Conservation (phyloP, 768 basidiomycete species). For the Cystofilobasidium bisporidii region DNA sequence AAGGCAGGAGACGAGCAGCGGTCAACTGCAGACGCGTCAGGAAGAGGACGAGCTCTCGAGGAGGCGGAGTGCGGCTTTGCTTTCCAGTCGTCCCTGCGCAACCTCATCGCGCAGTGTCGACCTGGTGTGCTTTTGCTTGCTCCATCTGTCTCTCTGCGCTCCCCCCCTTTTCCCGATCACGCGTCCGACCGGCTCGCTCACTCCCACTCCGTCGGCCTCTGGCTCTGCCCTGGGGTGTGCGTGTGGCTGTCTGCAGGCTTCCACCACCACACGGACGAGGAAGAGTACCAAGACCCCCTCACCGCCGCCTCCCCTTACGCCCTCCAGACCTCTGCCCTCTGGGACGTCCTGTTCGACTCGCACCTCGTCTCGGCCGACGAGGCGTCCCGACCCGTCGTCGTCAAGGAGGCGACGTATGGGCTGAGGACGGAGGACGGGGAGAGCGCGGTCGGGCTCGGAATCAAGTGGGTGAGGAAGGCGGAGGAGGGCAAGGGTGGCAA, state of each 20-base stretch:
- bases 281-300: not conserved
- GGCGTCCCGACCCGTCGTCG: not conserved
- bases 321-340: constrained; percentile 5
- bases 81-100: no score
- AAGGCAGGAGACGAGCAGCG: no score
- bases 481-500: not conserved
- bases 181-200: no score
- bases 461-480: constrained; percentile 2
- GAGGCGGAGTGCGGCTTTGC: no score
- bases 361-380: not conserved
- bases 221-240: not conserved
- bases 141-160: no score
- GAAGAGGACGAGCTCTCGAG: no score
- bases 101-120: no score
- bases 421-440: not conserved
- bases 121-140: no score
- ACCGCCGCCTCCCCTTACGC: not conserved
- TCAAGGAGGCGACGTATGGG: constrained; percentile 1
- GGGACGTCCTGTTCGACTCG: constrained; percentile 4
- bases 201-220: not conserved
- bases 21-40: no score
- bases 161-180: no score
- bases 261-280: constrained; percentile 15
- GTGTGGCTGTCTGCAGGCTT: not conserved
- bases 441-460: not conserved